Conservation (phyloP, 306 rosid species). For the Inga laurina region DNA sequence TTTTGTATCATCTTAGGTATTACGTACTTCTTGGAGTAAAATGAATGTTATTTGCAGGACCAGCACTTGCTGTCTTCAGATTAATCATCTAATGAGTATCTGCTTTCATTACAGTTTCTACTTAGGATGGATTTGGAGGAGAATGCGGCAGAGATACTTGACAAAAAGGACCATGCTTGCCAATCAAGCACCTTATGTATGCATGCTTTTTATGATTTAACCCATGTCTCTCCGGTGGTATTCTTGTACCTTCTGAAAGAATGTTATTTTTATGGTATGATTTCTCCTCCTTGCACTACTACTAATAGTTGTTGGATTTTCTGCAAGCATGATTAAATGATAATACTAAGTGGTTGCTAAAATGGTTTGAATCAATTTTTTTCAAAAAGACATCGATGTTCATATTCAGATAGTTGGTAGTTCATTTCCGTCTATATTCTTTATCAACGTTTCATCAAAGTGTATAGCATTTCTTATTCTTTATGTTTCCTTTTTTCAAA, state of each 20-base stretch:
- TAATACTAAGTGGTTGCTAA: not conserved
- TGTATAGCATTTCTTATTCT: not conserved
- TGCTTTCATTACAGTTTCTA: conserved; percentile 20
- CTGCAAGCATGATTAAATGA: not conserved
- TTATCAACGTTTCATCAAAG: not conserved
- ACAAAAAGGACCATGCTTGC: conserved; percentile 34
- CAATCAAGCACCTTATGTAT: conserved; percentile 45
- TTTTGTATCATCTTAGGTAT: not conserved
- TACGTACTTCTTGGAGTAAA: not conserved
- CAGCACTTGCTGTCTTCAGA: conserved; percentile 1
- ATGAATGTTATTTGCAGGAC: not conserved
- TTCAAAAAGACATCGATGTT: not conserved
- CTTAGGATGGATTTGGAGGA: conserved; percentile 65
- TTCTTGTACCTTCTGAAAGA: conserved; percentile 82
- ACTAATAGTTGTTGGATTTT: not conserved
- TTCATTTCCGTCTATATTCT: not conserved
- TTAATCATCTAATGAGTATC: not conserved
- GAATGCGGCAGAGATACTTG: conserved; percentile 31
- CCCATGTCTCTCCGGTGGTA: conserved; percentile 71
- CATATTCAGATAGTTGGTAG: not conserved
- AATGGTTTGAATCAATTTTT: not conserved
- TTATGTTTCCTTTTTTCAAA: conserved; percentile 31
- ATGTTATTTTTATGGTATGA: conserved; percentile 76
- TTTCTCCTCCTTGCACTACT: conserved; percentile 16
- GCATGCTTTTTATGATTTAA: conserved; percentile 73